Evolutionary conservation across 805 yeast genomes (phyloP).

Genomic region (Hanseniaspora valbyensis): DNA sequence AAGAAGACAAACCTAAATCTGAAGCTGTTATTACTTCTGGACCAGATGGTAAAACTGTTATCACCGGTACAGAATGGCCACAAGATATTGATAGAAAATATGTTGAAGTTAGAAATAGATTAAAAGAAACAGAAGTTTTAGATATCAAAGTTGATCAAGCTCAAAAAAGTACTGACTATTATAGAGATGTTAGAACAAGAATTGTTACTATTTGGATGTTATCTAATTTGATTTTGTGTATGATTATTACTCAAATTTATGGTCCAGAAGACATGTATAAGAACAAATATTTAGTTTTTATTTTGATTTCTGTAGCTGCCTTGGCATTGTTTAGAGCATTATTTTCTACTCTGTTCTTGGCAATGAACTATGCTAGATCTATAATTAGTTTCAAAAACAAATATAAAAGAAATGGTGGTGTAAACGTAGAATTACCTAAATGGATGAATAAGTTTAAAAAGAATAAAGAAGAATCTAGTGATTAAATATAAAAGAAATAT

Average conservation of each 20-base stretch:
- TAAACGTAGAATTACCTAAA: slow-evolving; percentile 4
- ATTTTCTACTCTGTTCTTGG: slow-evolving; percentile 67
- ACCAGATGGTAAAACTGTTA: slow-evolving; percentile 73
- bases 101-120: slow-evolving; percentile 30
- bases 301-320: slow-evolving; percentile 85
- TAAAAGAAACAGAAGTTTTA: slow-evolving; percentile 28
- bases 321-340: slow-evolving; percentile 70
- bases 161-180: slow-evolving; percentile 60
- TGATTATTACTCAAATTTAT: slow-evolving; percentile 81
- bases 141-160: slow-evolving; percentile 25
- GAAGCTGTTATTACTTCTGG: slow-evolving; percentile 72
- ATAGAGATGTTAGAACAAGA: slow-evolving; percentile 85
- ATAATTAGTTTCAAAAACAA: slow-evolving; percentile 33
- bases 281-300: slow-evolving; percentile 70
- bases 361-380: slow-evolving; percentile 32
- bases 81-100: slow-evolving; percentile 32
- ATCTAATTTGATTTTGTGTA: slow-evolving; percentile 64
- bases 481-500: no score
- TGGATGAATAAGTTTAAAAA: slow-evolving; percentile 11
- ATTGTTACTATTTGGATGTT: slow-evolving; percentile 95
- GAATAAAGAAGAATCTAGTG: background rate
- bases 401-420: slow-evolving; percentile 29
- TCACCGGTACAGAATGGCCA: slow-evolving; percentile 42
- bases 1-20: slow-evolving; percentile 57
- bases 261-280: slow-evolving; percentile 50